Base-by-base conservation (phyloP, 257 asterid species). In the Nicotiana undulata region DNA sequence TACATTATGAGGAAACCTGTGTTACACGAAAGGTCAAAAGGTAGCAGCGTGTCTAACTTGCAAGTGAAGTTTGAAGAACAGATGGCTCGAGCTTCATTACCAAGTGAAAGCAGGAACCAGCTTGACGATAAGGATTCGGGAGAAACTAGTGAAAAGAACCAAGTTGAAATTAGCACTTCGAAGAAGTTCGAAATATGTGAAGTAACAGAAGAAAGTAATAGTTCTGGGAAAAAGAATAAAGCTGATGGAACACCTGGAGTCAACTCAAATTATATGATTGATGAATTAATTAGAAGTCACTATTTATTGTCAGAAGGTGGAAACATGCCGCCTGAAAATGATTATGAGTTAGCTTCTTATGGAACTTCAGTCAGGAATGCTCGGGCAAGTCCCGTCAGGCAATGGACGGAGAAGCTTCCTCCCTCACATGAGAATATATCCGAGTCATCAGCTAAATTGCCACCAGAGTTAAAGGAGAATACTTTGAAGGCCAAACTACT, bases 371-470 rank as follows among this genome's bases (percentile, higher is more conserved):
- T 72, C 18, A 90, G 97, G 97, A 94, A 91, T 85, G 84, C 86
- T 81, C 97, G 88, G 9, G 89, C 93, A 2, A 95, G 98, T 85
- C 98, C 98, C 3, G 90, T 92, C 13, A 86, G 97, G 15, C 89
- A 87, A 74, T 91, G 98, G 98, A 86, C 92, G 0, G 92, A 84
- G 52, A 92, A 86, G 83, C 90, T 94, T 37, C 94, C 96, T 37
- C 94, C 96, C 2, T 86, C 95, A 13, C 86, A 76, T n/a, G 93
- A 88, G 17, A 87, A 86, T 32, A 59, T 82, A 56, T 83, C 89
- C 0, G 93, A 88, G 85, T 86, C 97, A 31, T 87, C 95, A 51
- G 86, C 91, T 26, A 93, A 91, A 86, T 40, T 91, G 85, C 96
- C 90, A 74, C 81, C 87, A 1, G 97, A 93, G 9, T 64, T 88